Evolutionary conservation across 169 alveolate genomes (phyloP), one percentile per base, ranked within the genome.

Genomic region (Theileria parva): DNA sequence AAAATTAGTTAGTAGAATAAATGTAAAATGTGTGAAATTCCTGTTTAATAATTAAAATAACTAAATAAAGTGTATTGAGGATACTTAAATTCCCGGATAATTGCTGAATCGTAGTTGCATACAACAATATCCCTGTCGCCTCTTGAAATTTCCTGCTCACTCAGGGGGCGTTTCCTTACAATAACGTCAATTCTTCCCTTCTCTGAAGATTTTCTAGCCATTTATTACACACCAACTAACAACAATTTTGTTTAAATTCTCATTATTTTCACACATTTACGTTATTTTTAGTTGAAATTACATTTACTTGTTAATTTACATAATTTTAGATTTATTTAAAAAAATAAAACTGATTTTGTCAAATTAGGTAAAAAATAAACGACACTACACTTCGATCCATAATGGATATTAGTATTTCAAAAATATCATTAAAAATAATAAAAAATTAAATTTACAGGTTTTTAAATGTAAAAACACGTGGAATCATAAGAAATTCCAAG

Each of bases 121-220:
- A 93, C 96, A n/a, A 97, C 95, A 55, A 97, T 95, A 85, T 97
- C 99, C 23, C 83, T 88, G 59, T 97, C 99, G 51, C 94, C 95
- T 74, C 95, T 92, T 27, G 91, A 85, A 60, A 85, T 77, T 89
- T 98, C 99, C 63, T 91, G 88, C 23, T 94, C 94, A 79, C 92
- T 95, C 61, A 97, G 93, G 19, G 99, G 99, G 32, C 99, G 79
- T 87, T 96, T 97, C 63, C 99, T 91, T 0, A 97, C 99, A 23
- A 95, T 96, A 6, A 98, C 99, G 69, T 88, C 92, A n/a, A 91
- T 91, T 53, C 89, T 79, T 13, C 93, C 81, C 59, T 77, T 84
- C 21, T 83, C 86, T 27, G 71, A 21, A 17, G 66, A 23, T 37
- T 32, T 74, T 50, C 70, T 76, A 17, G 81, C 71, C 85, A 83